Conservation (phyloP, 1,284 basidiomycete species). For the Wallemia mellicola region DNA sequence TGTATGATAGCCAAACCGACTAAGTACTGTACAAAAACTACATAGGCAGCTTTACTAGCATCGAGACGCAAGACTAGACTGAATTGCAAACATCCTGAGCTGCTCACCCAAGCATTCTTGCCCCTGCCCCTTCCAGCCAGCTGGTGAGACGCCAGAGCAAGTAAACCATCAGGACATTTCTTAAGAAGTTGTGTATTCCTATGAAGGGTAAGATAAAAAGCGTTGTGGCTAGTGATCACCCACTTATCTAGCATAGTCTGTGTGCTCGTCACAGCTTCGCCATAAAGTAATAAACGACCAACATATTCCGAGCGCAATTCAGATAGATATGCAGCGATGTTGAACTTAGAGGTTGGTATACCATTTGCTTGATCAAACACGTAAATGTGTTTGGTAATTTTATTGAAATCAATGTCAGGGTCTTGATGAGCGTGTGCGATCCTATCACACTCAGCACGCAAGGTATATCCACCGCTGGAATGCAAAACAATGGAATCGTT, state of each 20-base stretch:
- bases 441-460: not conserved
- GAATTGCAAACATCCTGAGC: slow-evolving; percentile 60
- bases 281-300: slow-evolving; percentile 59
- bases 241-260: slow-evolving; percentile 83
- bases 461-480: slow-evolving; percentile 21
- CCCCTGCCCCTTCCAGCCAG: slow-evolving; percentile 67
- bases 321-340: slow-evolving; percentile 17
- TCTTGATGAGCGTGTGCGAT: not conserved
- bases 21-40: slow-evolving; percentile 91
- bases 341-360: slow-evolving; percentile 16
- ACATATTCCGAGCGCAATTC: slow-evolving; percentile 8
- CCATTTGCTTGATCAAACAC: slow-evolving; percentile 18
- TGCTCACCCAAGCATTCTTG: slow-evolving; percentile 74
- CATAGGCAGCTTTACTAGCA: slow-evolving; percentile 28
- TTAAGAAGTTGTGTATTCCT: slow-evolving; percentile 52
- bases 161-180: slow-evolving; percentile 36
- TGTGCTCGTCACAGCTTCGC: slow-evolving; percentile 70
- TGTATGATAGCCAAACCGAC: slow-evolving; percentile 68
- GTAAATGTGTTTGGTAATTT: slow-evolving; percentile 23
- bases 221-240: slow-evolving; percentile 11
- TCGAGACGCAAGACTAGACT: slow-evolving; percentile 41
- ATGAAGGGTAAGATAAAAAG: slow-evolving; percentile 1
- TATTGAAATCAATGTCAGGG: slow-evolving; percentile 6
- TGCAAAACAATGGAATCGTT: slow-evolving; percentile 20
- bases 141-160: slow-evolving; percentile 64